These are phyloP conservation scores for Plasmodium fragile DNA, from an alignment of 169 alveolate genomes.

Conservation along the genomic window DNA sequence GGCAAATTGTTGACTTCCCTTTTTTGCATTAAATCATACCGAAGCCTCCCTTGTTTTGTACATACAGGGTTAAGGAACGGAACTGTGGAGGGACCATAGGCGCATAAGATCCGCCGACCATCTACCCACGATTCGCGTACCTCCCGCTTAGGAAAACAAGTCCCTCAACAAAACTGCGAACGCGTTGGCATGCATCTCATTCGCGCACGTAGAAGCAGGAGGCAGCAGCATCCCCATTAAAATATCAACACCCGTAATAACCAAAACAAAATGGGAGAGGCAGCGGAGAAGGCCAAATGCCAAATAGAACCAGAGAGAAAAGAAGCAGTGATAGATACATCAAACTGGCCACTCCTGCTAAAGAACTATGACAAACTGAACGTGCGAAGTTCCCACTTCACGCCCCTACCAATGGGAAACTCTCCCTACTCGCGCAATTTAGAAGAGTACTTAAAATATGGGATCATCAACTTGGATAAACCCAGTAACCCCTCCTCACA, in stretches of 20 bases:
- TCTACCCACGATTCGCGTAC: not conserved
- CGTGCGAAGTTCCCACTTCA: conserved; percentile 98
- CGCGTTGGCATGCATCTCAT: not conserved
- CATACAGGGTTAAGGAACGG: not conserved
- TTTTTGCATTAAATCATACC: not conserved
- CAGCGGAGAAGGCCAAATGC: conserved; percentile 23
- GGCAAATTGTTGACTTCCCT: not conserved
- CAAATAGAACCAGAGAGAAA: conserved; percentile 64
- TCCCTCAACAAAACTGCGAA: not conserved
- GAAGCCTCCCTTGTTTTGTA: not conserved
- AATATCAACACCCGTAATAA: not conserved
- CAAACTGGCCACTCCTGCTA: conserved; percentile 70
- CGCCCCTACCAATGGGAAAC: conserved; percentile 99
- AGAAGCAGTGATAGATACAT: conserved; percentile 61
- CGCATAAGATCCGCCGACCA: not conserved
- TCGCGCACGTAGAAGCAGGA: not conserved
- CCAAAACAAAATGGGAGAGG: not conserved
- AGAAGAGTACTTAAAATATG: conserved; percentile 96
- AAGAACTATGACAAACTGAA: conserved; percentile 96
- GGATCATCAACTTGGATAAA: conserved; percentile 98
- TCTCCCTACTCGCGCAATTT: conserved; percentile 98
- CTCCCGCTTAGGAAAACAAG: not conserved
- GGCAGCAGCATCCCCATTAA: not conserved
- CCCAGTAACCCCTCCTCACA: conserved; percentile 99
- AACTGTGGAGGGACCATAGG: not conserved